Evolutionary conservation across 805 yeast species (phyloP).

Genomic region (Cyberlindnera saturnus): DNA sequence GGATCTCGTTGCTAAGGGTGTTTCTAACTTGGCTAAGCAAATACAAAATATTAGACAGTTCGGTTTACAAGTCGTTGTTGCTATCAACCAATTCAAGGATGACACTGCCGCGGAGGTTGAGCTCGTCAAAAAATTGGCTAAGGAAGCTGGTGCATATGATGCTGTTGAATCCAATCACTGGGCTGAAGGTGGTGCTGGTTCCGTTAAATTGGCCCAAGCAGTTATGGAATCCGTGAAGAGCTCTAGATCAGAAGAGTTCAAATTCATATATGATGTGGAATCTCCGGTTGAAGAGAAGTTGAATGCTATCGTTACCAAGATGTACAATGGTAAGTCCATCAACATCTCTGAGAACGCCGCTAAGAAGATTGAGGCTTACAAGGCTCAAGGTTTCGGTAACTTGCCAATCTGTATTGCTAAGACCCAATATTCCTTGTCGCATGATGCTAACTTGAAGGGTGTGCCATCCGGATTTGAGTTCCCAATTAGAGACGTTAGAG

Average conservation of each 20-base stretch:
- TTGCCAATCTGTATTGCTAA: slow-evolving; percentile 82
- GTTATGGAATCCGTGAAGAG: slow-evolving; percentile 57
- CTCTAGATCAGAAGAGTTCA: slow-evolving; percentile 33
- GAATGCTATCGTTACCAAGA: slow-evolving; percentile 58
- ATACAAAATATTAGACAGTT: slow-evolving; percentile 64
- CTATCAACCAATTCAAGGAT: slow-evolving; percentile 72
- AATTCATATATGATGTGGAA: slow-evolving; percentile 56
- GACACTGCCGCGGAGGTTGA: slow-evolving; percentile 67
- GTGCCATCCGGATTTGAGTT: slow-evolving; percentile 75
- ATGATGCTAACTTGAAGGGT: slow-evolving; percentile 77
- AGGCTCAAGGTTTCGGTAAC: slow-evolving; percentile 68
- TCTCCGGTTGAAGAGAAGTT: slow-evolving; percentile 66
- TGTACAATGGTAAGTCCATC: slow-evolving; percentile 74
- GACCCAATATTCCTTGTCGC: slow-evolving; percentile 80
- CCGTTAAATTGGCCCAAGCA: slow-evolving; percentile 66
- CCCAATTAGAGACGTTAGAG: slow-evolving; percentile 77
- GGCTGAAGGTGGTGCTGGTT: slow-evolving; percentile 84
- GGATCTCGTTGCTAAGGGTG: slow-evolving; percentile 62
- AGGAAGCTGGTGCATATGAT: slow-evolving; percentile 72
- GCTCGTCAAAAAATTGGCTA: slow-evolving; percentile 58
- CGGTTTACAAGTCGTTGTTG: slow-evolving; percentile 77
- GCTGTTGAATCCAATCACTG: slow-evolving; percentile 82
- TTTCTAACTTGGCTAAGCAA: slow-evolving; percentile 72
- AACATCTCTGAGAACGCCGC: slow-evolving; percentile 67
- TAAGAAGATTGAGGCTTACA: slow-evolving; percentile 60